Evolutionary conservation across 2,329 filamentous ascomycete species (phyloP), one percentile per base, ranked within the genome.

Genomic region (Xylariaceae sp.): DNA sequence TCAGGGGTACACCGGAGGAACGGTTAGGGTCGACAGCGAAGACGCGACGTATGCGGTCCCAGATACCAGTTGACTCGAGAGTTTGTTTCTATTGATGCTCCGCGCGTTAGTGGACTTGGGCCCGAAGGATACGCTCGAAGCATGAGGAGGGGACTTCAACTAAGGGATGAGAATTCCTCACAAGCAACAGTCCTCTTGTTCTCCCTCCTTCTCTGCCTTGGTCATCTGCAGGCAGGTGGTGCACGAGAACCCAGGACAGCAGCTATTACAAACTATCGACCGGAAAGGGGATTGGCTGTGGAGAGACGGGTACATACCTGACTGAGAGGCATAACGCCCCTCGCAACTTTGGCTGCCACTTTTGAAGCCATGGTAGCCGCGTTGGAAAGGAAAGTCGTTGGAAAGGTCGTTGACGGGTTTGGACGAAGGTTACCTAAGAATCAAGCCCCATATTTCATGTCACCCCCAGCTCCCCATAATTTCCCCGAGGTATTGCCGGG

Each of bases 1-100:
- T 97, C 67, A 99, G 77, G 44, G 94, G 94, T 18, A 99, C 78
- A 72, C 94, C 94, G 67, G 87, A 91, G 62, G 92, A 96, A 62
- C 94, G 92, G 68, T 89, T 84, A 34, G 91, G 82, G 71, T 96
- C 92, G 67, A 99, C 76, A 63, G 90, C 84, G 63, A 96, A 73
- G 64, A 86, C 70, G 63, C 85, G 83, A 71, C 92, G 91, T 71
- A 99, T 76, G 53, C 76, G 77, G 69, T 92, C 91, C 88, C 90
- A 97, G 72, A 97, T 77, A 39, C 94, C 94, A 37, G 80, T 83
- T 48, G 92, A 94, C 70, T 96, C 89, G 60, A 97, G 78, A 34
- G 92, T 95, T 77, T 99, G 92, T 88, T 97, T 97, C 92, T 99
- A 67, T 41, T 34, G 10, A 6, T 8, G n/a, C 30, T 34, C 10